Evolutionary conservation across 208 protist species (phyloP).

Genomic region (Polymyxa betae): DNA sequence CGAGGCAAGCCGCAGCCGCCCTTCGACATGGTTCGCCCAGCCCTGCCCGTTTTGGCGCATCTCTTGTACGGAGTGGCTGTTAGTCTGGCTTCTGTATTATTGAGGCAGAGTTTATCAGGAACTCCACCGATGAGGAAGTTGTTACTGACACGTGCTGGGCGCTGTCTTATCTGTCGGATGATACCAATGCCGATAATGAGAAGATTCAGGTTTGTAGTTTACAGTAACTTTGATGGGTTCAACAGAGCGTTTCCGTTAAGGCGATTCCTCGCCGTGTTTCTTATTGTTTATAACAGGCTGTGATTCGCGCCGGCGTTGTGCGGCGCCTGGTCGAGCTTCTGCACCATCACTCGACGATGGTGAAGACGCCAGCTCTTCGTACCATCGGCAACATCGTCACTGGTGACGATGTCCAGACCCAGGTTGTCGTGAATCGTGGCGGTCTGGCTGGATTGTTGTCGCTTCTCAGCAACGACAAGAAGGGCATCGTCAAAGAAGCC

Average conservation of each 20-base stretch:
- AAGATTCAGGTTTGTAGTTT: constrained; percentile 80
- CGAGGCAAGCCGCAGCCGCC: constrained; percentile 88
- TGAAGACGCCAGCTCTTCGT: constrained; percentile 91
- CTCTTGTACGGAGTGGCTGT: constrained; percentile 75
- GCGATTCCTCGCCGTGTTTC: too few relatives aligned
- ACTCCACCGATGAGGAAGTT: constrained; percentile 87
- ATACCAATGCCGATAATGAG: constrained; percentile 77
- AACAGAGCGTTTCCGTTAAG: too few relatives aligned
- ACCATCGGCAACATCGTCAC: constrained; percentile 97
- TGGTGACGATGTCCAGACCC: constrained; percentile 92
- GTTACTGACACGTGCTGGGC: constrained; percentile 94
- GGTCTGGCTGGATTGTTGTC: constrained; percentile 78
- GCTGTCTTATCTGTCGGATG: constrained; percentile 93
- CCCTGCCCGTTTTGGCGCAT: constrained; percentile 82
- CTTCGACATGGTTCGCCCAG: constrained; percentile 63
- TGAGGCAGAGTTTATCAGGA: neutral
- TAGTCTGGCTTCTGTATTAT: neutral
- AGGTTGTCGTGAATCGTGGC: constrained; percentile 86
- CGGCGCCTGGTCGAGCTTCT: constrained; percentile 89
- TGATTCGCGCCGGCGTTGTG: constrained; percentile 86
- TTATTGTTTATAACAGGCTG: too few relatives aligned
- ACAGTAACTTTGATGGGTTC: neutral
- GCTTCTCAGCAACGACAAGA: constrained; percentile 76
- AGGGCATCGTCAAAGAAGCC: constrained; percentile 92
- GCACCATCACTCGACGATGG: constrained; percentile 68